Base-by-base conservation (phyloP, 2,329 filamentous ascomycete species). In the Trichoderma lentiforme region DNA sequence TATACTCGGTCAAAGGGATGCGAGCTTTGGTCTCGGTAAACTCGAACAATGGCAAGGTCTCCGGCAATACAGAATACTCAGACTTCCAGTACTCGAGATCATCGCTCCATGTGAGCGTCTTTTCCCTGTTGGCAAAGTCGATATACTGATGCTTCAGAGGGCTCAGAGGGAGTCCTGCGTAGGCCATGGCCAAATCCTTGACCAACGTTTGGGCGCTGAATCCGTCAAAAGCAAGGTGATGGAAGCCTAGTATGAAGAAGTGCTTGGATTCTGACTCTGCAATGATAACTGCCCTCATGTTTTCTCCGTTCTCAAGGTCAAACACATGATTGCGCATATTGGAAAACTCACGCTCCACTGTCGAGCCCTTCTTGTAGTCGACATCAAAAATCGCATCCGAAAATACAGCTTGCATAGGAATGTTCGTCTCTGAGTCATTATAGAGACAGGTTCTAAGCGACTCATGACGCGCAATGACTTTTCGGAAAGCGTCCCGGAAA, bases 171-270 rank as follows among this genome's bases (percentile, higher is more conserved):
- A 21, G 71, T n/a, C 78, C 77, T 8, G 15, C 26, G 76, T 87
- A 88, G 0, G 76, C 79, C 64, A 78, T 81, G 28, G 84, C 78
- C 28, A 88, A 73, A 53, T 88, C 85, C 1, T 74, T 58, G 24
- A 86, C 73, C 36, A 88, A 77, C 5, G 87, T 74, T 28, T 83
- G 75, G 12, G 82, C 82, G 65, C 85, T 85, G 43, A 83, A 74
- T 1, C 83, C 85, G 72, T 89, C 87, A 80, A 88, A 82, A 56
- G 81, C 78, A 47, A 88, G 87, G 74, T 88, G 86, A 73, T 88
- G 86, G 56, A 81, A 82, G 6, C 78, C 79, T 14, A 88, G 71
- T 0, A 89, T 61, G 2, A 88, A 72, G 73, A 78, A 82, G 73
- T 86, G 82, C 8, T 73, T 68, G 0, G 77, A 1, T 76, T 72